Evolutionary conservation across 1,284 basidiomycete species (phyloP), one percentile per base, ranked within the genome.

Genomic region (Ganoderma sinense): DNA sequence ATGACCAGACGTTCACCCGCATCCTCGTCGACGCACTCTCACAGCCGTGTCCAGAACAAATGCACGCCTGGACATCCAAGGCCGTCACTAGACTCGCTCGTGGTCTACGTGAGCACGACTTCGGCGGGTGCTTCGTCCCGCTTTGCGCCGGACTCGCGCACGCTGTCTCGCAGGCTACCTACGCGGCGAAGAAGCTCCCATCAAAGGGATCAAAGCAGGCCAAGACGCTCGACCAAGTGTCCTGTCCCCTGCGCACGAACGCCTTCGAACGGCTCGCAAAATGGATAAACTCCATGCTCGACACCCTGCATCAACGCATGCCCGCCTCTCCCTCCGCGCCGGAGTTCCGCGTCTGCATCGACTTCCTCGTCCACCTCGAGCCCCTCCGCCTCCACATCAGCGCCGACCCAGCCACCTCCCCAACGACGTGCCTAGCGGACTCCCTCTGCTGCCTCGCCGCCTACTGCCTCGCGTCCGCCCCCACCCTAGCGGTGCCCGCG

Each of bases 61-160:
- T 72, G 10, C 72, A 78, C 8, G 77, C 79, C 14, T 87, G 86
- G 85, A 79, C 79, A 18, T 85, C 82, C 67, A 82, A 80, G 71
- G 81, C 80, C 20, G 70, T 82, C 29, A 71, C 79, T n/a, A 80
- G 75, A 10, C 73, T 86, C 43, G 79, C 82, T 2, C 75, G 79
- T 29, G 69, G 75, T 8, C 62, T 82, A 26, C 79, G 77, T 18
- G 68, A 74, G 20, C 64, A 69, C 2, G 78, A 81, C 66, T 77
- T 78, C 23, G 62, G 41, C 18, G 71, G 64, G 2, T 75, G 74
- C 10, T 80, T 79, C 67, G 55, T 79, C 4, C 63, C 65, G 14
- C 70, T 80, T 18, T 71, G 75, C 59, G 53, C 64, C 2, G 75
- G 77, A 29, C 68, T 76, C 0, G 73, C 68, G 18, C 43, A 45